Base-by-base conservation (phyloP, 768 basidiomycete species). In the Lentinula detonsa region DNA sequence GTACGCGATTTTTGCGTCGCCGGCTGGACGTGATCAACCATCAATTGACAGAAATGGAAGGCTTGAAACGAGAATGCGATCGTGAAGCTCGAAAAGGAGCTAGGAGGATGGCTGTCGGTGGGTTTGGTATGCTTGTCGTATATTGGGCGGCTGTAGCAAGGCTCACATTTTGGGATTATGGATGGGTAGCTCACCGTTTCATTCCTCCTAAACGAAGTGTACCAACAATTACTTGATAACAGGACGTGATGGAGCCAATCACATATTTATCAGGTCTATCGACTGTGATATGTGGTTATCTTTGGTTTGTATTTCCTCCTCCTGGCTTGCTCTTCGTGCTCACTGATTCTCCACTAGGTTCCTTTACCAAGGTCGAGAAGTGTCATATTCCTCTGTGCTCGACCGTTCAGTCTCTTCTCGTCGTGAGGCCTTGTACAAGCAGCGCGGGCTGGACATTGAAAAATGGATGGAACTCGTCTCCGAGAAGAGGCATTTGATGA, bases 231-330 rank as follows among this genome's bases (percentile, higher is more conserved):
- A 45, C 16, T 10, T 4, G 28, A 13, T 68, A 65, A 35, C 79
- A 81, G 82, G 85, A 87, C 64, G 70, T 86, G 4, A 88, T 88
- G 85, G 86, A 88, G 67, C 87, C 87, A 0, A 76, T 87, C 45
- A 88, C 84, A 3, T 86, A 86, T 68, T 73, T 87, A n/a, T 85
- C 83, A 15, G 84, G 84, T 4, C 70, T 87, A 6, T 81, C 82
- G 0, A 85, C 78, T 7, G 84, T 87, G 60, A 79, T 86, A 42
- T 75, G 80, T n/a, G 82, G 83, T 1, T 86, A 86, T 66, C 74
- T 85, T 2, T 86, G 84, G 83, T 83, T 50, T 39, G 59, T 60
- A 35, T 21, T 23, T 39, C 11, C n/a, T 10, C 10, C 0, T 6
- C 11, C 18, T 7, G 13, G 3, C 5, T 6, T 9, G 18, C 21